Evolutionary conservation across 2,329 filamentous ascomycete species (phyloP).

Genomic region (Nothophoma quercina): DNA sequence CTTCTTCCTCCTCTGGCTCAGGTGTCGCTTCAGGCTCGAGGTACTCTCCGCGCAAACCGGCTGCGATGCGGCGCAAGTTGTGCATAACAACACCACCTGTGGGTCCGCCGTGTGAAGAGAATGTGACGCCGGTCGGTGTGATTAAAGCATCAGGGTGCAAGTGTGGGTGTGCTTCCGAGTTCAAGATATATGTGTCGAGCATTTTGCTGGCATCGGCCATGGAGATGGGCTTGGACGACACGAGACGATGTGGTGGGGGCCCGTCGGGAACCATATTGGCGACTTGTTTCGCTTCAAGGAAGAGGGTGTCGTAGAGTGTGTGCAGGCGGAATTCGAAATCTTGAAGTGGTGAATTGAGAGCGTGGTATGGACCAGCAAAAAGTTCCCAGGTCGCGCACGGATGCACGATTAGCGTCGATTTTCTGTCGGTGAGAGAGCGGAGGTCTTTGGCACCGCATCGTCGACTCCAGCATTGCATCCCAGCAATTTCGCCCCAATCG

Average conservation of each 20-base stretch:
- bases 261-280: conserved; percentile 42
- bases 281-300: too few relatives aligned
- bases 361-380: too few relatives aligned
- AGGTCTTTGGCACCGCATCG: conserved; percentile 7
- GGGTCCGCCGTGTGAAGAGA: conserved; percentile 53
- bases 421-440: conserved; percentile 25
- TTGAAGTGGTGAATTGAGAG: too few relatives aligned
- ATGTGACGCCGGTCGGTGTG: conserved; percentile 52
- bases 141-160: conserved; percentile 59
- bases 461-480: background rate
- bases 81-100: conserved; percentile 59
- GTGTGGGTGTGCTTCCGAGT: conserved; percentile 52
- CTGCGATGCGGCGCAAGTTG: conserved; percentile 61
- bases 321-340: too few relatives aligned
- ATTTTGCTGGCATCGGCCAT: conserved; percentile 42
- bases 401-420: conserved; percentile 16
- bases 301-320: too few relatives aligned
- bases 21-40: conserved; percentile 54
- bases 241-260: conserved; percentile 48
- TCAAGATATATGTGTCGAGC: conserved; percentile 52
- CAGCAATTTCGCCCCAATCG: background rate
- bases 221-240: conserved; percentile 43
- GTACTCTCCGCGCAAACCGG: conserved; percentile 61
- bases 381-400: conserved; percentile 47
- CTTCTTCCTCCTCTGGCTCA: conserved; percentile 48